Conservation (phyloP, 768 basidiomycete genomes). For the Russula abietina region DNA sequence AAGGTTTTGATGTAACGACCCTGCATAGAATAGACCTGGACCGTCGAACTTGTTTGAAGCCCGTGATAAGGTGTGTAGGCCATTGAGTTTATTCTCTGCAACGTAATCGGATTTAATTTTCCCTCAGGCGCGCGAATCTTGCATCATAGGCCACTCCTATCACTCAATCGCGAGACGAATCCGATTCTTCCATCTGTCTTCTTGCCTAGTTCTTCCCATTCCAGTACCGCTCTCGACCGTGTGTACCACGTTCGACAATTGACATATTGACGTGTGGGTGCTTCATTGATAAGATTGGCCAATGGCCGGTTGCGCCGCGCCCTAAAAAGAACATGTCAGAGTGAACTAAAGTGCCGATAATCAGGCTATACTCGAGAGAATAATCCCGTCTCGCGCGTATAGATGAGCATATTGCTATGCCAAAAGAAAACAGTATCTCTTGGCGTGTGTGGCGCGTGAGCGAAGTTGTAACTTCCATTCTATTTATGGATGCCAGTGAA, state of each 20-base stretch:
- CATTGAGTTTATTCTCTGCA: not conserved
- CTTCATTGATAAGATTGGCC: conserved; percentile 6
- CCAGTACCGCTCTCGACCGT: not conserved
- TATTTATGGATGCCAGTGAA: not conserved
- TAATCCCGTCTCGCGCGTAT: not conserved
- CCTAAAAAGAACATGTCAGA: not conserved
- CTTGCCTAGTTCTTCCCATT: not conserved
- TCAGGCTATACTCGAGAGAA: not conserved
- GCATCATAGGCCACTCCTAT: conserved; percentile 13
- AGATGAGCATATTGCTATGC: not conserved
- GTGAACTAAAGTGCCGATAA: not conserved
- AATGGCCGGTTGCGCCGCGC: not conserved
- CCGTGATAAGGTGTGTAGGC: not conserved
- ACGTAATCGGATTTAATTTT: conserved; percentile 12
- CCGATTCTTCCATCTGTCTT: not conserved
- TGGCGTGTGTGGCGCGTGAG: not conserved
- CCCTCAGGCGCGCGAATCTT: conserved; percentile 2
- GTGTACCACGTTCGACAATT: not conserved
- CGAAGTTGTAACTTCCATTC: not conserved
- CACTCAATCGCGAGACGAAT: not conserved
- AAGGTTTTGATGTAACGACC: not conserved
- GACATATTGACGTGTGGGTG: not conserved
- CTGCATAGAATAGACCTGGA: not conserved
- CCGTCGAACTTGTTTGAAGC: not conserved
- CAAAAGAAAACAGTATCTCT: conserved; percentile 6